These are phyloP conservation scores for Kwoniella sp. DNA, from an alignment of 768 basidiomycete species.

Conservation along the genomic window DNA sequence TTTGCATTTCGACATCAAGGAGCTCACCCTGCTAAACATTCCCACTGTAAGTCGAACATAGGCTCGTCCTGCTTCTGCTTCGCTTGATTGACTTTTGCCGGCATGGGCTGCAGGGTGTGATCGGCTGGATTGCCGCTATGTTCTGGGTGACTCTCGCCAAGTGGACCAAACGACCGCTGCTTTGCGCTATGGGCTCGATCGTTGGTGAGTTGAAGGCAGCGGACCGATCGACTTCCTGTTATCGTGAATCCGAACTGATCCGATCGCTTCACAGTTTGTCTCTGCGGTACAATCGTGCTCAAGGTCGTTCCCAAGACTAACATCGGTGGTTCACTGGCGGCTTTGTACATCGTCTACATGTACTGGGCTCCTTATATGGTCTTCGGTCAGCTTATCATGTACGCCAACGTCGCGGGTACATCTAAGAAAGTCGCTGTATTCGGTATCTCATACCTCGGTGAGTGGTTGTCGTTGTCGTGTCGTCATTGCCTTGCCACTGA, in stretches of 20 bases:
- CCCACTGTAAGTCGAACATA: constrained; percentile 24
- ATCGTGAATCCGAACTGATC: too few relatives aligned
- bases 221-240: constrained; percentile 1
- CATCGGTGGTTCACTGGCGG: constrained; percentile 36
- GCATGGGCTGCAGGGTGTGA: constrained; percentile 26
- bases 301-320: constrained; percentile 39
- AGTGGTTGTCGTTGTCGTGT: constrained; percentile 13
- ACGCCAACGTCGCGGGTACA: constrained; percentile 41
- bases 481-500: neutral
- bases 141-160: constrained; percentile 37
- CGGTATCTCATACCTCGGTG: constrained; percentile 41
- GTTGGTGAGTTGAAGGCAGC: constrained; percentile 17
- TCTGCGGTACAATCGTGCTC: constrained; percentile 42
- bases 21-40: constrained; percentile 32
- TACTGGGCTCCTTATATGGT: constrained; percentile 49
- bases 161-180: constrained; percentile 30
- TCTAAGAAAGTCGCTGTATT: constrained; percentile 37
- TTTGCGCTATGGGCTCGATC: constrained; percentile 33
- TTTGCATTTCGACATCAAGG: constrained; percentile 31
- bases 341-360: constrained; percentile 42
- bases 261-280: constrained; percentile 25
- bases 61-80: neutral
- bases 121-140: constrained; percentile 37
- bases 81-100: constrained; percentile 7
- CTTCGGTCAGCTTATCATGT: constrained; percentile 29